A percentile compares a stretch with the other conserved stretches of the same genome.
These are phyloP conservation scores for Apiospora koreana DNA, from an alignment of 2,329 filamentous ascomycete species.

Conservation along the genomic window DNA sequence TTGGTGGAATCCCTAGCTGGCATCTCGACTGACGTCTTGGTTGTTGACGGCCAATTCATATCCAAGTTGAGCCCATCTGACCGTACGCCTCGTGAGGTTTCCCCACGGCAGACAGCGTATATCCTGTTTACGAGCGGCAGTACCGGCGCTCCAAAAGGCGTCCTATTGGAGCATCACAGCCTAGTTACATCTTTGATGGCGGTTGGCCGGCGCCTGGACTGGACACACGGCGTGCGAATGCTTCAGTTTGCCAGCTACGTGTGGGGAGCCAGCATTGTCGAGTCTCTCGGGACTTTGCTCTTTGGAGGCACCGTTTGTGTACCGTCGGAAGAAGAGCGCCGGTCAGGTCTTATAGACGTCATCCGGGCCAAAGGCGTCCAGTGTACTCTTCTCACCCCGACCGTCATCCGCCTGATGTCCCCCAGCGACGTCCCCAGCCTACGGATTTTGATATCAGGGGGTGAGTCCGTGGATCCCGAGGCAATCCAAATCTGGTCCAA, in stretches of 20 bases:
- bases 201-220: neutral
- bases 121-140: neutral
- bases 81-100: neutral
- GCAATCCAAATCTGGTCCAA: neutral
- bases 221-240: constrained; percentile 16
- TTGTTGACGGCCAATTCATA: neutral
- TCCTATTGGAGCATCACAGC: neutral
- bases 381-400: neutral
- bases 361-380: constrained; percentile 16
- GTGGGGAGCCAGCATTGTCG: constrained; percentile 15
- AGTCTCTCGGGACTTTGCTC: neutral
- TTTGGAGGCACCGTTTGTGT: constrained; percentile 14
- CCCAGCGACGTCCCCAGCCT: neutral
- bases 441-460: neutral
- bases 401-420: neutral
- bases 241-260: constrained; percentile 15
- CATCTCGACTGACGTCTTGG: neutral
- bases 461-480: neutral
- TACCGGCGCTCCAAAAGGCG: neutral
- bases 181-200: neutral
- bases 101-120: neutral
- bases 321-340: constrained; percentile 8
- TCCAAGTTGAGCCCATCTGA: neutral
- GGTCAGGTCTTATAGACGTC: neutral
- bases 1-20: neutral